Base-by-base conservation (phyloP, 768 basidiomycete species). In the Termitomyces sp. region DNA sequence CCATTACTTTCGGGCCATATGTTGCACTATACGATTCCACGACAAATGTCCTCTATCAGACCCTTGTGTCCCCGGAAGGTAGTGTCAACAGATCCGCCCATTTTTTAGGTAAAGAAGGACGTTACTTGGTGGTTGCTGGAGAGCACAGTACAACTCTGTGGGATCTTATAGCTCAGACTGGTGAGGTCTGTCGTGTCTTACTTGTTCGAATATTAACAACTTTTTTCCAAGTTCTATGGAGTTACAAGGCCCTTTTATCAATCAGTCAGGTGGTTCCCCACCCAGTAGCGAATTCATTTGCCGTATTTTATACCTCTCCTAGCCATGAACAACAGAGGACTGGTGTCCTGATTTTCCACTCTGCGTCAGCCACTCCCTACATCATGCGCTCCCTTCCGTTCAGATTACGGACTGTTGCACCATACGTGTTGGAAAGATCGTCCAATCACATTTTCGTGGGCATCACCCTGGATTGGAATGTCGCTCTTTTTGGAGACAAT, bases 21-120 rank as follows among this genome's bases (percentile, higher is more conserved):
- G 77, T 95, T 52, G 82, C 84, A 5, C 69, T 98, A 6, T 97
- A 89, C 70, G 86, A 93, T 63, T 79, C 90, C 0, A 63, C 73
- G 21, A 83, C 83, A 23, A 87, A 83, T 58, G 69, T 75, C 23
- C 71, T 90, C 16, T 73, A 80, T 19, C 82, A 82, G 43, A 82
- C 82, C 0, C 73, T 94, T 58, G 78, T 80, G 27, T 76, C 76
- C 40, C 81, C 83, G 39, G 83, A 82, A 57, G 83, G 80, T 54
- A 70, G 69, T 57, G 67, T 62, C 21, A 74, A 77, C 27, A 69
- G 64, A 23, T 76, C 74, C 35, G 73, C 76, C 23, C 76, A 80
- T 47, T 97, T 96, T 65, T 72, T 94, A 32, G 92, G 93, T 2
- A 66, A 64, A 23, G 77, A 76, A 39, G 87, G 89, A n/a, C 83